Base-by-base conservation (phyloP, 2,329 filamentous ascomycete genomes). In the Alternaria ethzedia region DNA sequence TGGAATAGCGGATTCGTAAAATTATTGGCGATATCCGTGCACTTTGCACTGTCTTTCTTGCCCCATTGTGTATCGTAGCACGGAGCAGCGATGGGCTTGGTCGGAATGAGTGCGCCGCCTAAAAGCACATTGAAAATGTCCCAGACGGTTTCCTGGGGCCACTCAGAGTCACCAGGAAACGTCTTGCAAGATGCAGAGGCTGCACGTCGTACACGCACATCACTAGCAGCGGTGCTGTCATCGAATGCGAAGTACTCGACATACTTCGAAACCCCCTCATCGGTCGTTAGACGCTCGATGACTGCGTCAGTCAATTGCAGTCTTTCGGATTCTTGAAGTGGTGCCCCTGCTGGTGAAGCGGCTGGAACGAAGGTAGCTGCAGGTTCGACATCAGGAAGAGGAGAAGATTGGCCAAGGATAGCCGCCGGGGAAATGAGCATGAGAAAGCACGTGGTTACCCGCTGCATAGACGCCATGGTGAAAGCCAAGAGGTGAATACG, bases 11-110 rank as follows among this genome's bases (percentile, higher is more conserved):
- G 57, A 12, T 59, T 63, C 6, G 57, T 65, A 46, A 65, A 72
- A 36, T 58, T 66, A 4, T 47, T 46, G 4, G 56, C 41, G 3
- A 72, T 20, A 30, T 59, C 43, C 15, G 56, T 36, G 32, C 71
- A 73, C 13, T 54, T 47, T 41, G 46, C 41, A n/a, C 23, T 9
- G 54, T 68, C 51, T 36, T 67, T 64, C 20, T 21, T 26, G 1
- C 59, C 66, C 59, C 57, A 71, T 61, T 55, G 15, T 11, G 67
- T 58, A 10, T 66, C 52, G 41, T 73, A 73, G 46, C 70, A 74
- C 9, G 64, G 54, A 5, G 70, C 60, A 20, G 67, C 69, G 21
- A 69, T 56, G 4, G 71, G 71, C 6, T 69, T 52, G 0, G 67
- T 70, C 10, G 55, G 52, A 17, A 70, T 68, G 30, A 73, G 49